phyloP scores from a whole-genome alignment of 1,284 basidiomycete species.

The Rhizopogon parksii region DNA sequence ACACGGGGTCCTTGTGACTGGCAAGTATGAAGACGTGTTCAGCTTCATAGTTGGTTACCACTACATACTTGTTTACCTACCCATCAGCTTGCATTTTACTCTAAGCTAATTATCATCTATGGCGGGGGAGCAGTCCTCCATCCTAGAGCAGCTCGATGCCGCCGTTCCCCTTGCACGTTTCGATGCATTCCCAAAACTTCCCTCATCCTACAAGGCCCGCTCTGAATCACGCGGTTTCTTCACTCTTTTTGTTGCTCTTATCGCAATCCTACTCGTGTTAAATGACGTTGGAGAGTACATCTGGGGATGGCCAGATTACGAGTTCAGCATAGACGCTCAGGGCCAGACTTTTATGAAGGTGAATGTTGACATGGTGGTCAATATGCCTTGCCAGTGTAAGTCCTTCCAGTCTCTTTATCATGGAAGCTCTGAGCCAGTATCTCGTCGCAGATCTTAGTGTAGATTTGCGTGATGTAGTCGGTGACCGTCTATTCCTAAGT shows the following conservation, averaged over 20 bases:
- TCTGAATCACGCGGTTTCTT: constrained; percentile 85
- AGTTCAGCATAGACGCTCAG: constrained; percentile 75
- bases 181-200: constrained; percentile 87
- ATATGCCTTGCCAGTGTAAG: constrained; percentile 89
- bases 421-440: constrained; percentile 1
- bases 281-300: constrained; percentile 88
- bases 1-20: not conserved
- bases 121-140: constrained; percentile 14
- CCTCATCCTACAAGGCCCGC: constrained; percentile 80
- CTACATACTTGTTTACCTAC: not conserved
- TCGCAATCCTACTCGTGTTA: constrained; percentile 72
- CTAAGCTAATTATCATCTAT: constrained; percentile 1
- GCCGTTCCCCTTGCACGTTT: constrained; percentile 44
- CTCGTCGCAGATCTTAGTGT: constrained; percentile 64
- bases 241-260: constrained; percentile 70
- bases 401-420: constrained; percentile 13
- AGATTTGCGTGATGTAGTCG: constrained; percentile 87
- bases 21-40: no score
- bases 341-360: constrained; percentile 63
- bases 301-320: constrained; percentile 85
- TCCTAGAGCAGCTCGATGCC: constrained; percentile 29
- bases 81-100: not conserved
- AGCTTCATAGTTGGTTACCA: no score
- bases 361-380: constrained; percentile 87
- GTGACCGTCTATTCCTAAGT: constrained; percentile 84